Evolutionary conservation across 2,329 filamentous ascomycete genomes (phyloP), one percentile per base, ranked within the genome.

Genomic region (Diaporthe destruens): DNA sequence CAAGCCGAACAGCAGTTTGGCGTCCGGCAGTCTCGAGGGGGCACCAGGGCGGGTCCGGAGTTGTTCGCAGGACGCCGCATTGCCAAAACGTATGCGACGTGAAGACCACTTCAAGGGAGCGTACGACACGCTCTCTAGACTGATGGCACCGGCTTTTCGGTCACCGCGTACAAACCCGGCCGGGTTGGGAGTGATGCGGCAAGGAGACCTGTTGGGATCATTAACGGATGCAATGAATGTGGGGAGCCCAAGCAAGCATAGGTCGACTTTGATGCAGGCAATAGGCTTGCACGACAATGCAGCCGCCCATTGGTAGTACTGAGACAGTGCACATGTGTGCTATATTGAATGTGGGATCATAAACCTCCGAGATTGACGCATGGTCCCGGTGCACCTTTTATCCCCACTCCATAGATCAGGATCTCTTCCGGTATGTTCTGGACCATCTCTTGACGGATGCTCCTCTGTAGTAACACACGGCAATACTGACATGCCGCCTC

Each of bases 261-360:
- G 61, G 61, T 51, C 61, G 61, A 65, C 61, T 65, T 65, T 51
- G 5, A 65, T 65, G 61, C 61, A 65, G 11, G 44, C 44, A 36
- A 36, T 36, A 51, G 29, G 14, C 59, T 36, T 23, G 59, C 44
- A 65, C 59, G 44, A 34, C 44, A 12, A 36, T 65, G n/a, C 44
- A 39, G 44, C 61, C 14, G 61, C 25, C 59, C 29, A 34, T 49
- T 49, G 59, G 59, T 18, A 25, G 29, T 51, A 51, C 32, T 65
- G 61, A 61, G 57, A 65, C 61, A 65, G 61, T 51, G 44, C 29
- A 36, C 61, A 49, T 65, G 25, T 51, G 29, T 51, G 61, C 61
- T 65, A 65, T 29, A 36, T 18, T 65, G 61, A 65, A 65, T 36
- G 44, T 51, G 61, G 61, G 44, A 51, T 51, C 61, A 65, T 65